phyloP scores from a whole-genome alignment of 2,329 filamentous ascomycete species.

The Fonsecaea pedrosoi region DNA sequence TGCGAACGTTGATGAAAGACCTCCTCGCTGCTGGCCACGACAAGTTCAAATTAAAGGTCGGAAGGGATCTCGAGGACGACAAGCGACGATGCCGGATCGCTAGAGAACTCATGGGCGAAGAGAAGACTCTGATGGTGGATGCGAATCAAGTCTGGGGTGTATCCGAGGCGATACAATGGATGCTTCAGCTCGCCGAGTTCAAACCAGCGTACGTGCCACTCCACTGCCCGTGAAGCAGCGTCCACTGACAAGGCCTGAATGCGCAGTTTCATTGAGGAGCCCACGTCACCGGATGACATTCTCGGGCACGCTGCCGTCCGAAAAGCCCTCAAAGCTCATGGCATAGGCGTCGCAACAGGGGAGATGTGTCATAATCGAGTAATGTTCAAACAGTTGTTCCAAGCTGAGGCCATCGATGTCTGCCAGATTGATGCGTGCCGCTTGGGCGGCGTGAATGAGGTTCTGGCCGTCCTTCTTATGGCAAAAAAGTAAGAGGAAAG shows the following conservation, averaged over 20 bases:
- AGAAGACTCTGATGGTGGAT: slow-evolving; percentile 58
- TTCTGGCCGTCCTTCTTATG: slow-evolving; percentile 85
- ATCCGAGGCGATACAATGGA: slow-evolving; percentile 38
- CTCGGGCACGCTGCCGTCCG: slow-evolving; percentile 38
- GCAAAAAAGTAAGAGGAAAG: slow-evolving; percentile 52
- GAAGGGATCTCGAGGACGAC: slow-evolving; percentile 33
- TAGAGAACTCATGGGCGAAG: slow-evolving; percentile 45
- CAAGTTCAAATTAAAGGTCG: slow-evolving; percentile 60
- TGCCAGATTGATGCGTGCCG: slow-evolving; percentile 37
- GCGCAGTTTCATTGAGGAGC: slow-evolving; percentile 58
- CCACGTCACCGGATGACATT: slow-evolving; percentile 36
- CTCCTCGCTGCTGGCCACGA: slow-evolving; percentile 77
- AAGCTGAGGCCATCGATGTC: slow-evolving; percentile 34
- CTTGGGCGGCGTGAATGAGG: slow-evolving; percentile 47
- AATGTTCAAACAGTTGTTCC: slow-evolving; percentile 40
- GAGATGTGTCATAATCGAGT: slow-evolving; percentile 39
- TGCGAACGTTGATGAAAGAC: slow-evolving; percentile 73
- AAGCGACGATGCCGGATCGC: slow-evolving; percentile 27
- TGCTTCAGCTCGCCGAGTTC: slow-evolving; percentile 37
- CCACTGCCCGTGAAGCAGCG: not conserved
- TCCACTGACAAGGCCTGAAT: slow-evolving; percentile 1
- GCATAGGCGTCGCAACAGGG: slow-evolving; percentile 38
- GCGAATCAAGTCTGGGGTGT: slow-evolving; percentile 40
- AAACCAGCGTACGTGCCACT: slow-evolving; percentile 21
- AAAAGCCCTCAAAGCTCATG: slow-evolving; percentile 48